Base-by-base conservation (phyloP, 2,329 filamentous ascomycete genomes). In the Ophiobolus disseminans region DNA sequence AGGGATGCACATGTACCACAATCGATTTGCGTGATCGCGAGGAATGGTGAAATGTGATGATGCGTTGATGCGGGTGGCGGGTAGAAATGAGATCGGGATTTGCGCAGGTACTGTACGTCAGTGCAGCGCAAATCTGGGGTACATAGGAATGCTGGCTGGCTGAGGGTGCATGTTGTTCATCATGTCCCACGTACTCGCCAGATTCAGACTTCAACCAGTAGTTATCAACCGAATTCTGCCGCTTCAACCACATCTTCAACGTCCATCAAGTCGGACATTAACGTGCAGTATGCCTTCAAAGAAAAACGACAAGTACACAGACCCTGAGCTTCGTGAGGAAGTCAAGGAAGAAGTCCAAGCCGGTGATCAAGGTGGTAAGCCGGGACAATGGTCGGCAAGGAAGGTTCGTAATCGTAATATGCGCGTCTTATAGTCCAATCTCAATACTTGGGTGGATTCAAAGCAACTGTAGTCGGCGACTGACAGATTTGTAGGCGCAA, bases 301-400 rank as follows among this genome's bases (percentile, higher is more conserved):
- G 49, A 53, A 38, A 8, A 26, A 48, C 13, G 75, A 78, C 48
- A 80, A 79, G 40, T 79, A 79, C 54, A 77, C 72, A 30, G 74
- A 79, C 46, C 77, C 77, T 1, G 60, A 79, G 44, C 71, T 79
- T 10, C 70, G 76, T 17, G 73, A 79, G 35, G 56, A 79, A 52
- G 66, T 79, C 50, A 79, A 80, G 59, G 67, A 78, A 44, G 76
- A 79, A 51, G 70, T 80, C 36, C 70, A 79, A 36, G 54, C 72
- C 4, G 54, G 72, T 34, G 76, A 78, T 52, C 80, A 80, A 52
- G 78, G 77, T 28, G 77, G 77, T 8, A 73, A 73, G 25, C 76
- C 77, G 11, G 76, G 77, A 2, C 76, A 80, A 69, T 79, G 77
- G 77, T 77, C 75, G 36, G 77, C 78, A 3, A 68, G 76, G 21